Evolutionary conservation across 176 grass and related monocot species (phyloP), one percentile per base, ranked within the genome.

Genomic region (Canna indica): DNA sequence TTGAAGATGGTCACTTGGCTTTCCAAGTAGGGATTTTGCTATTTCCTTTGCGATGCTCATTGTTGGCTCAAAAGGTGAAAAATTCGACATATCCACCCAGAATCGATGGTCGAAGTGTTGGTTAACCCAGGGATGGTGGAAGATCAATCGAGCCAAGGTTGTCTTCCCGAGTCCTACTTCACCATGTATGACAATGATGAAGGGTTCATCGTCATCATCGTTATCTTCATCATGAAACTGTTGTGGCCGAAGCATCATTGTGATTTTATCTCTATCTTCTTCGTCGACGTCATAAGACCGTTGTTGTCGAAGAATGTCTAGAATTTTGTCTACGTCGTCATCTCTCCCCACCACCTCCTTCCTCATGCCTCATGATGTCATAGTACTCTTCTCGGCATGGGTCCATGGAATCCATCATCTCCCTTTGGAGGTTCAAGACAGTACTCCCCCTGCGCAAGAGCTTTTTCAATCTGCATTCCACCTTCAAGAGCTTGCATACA

Each of bases 371-470:
- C 1, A 58, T 4, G 24, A 58, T 25, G 25, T 1, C 17, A 25
- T 4, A 20, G 2, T 58, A 57, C 5, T 57, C 53, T 25, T 58
- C 54, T 10, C 26, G 1, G 54, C 1, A 2, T 12, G 54, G 24
- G 11, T 58, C 24, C 54, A 58, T 58, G 54, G 54, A n/a, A 58
- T 58, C n/a, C 54, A 58, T 28, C 54, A 58, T 28, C 54, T 58
- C 24, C 54, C 0, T 26, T 7, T 7, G 1, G 9, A 58, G 24
- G 24, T 26, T 22, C 5, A 58, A 58, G 24, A 1, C 53, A 58
- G 24, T 8, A 16, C 54, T 1, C 54, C 54, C 26, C 5, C 2
- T n/a, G 54, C n/a, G 22, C 2, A 58, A 22, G 7, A 25, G 10
- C 0, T n/a, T n/a, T n/a, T 58, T 27, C 54, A 58, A 58, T 22